phyloP scores from a whole-genome alignment of 2,329 filamentous ascomycete genomes.

The Fusarium cicatricum region DNA sequence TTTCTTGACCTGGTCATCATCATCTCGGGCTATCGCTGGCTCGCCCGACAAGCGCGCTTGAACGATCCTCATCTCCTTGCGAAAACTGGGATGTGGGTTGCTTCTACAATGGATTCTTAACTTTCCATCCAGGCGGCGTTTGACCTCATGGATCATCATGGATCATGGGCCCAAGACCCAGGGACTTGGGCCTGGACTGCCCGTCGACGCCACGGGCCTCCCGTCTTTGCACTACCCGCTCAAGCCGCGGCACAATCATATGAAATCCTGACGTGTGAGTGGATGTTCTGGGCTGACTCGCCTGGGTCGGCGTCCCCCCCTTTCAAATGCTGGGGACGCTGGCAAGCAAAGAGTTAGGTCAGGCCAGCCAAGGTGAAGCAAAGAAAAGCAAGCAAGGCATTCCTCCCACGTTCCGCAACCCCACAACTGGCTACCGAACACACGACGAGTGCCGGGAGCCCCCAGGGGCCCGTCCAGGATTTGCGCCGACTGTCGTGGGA shows the following conservation, averaged over 20 bases:
- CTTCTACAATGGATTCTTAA: background rate
- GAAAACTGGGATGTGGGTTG: slow-evolving; percentile 4
- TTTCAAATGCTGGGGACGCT: slow-evolving; percentile 18
- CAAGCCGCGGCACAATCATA: slow-evolving; percentile 33
- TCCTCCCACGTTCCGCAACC: slow-evolving; percentile 22
- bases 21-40: slow-evolving; percentile 7
- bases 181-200: slow-evolving; percentile 41
- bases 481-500: background rate
- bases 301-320: slow-evolving; percentile 7
- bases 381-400: slow-evolving; percentile 22
- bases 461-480: background rate
- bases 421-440: slow-evolving; percentile 26
- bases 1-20: slow-evolving; percentile 3
- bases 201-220: slow-evolving; percentile 38
- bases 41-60: slow-evolving; percentile 9
- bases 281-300: slow-evolving; percentile 29
- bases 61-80: background rate
- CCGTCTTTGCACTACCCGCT: slow-evolving; percentile 38
- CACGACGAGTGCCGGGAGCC: slow-evolving; percentile 29
- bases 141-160: slow-evolving; percentile 22
- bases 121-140: slow-evolving; percentile 21
- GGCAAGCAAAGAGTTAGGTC: slow-evolving; percentile 11
- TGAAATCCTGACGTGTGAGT: slow-evolving; percentile 26
- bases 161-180: slow-evolving; percentile 30
- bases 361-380: background rate